Conservation (phyloP, 257 asterid genomes). For the Perilla frutescens region DNA sequence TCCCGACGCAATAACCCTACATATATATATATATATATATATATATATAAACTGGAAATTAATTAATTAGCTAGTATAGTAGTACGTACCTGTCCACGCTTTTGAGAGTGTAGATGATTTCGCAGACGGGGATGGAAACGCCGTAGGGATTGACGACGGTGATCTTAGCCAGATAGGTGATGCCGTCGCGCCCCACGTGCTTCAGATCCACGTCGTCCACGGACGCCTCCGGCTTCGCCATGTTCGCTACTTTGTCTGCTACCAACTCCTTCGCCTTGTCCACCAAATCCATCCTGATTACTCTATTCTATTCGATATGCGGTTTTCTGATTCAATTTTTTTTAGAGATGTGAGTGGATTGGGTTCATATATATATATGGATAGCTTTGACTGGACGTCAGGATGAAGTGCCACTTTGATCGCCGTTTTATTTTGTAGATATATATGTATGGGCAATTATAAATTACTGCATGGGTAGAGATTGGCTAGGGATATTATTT, state of each 20-base stretch:
- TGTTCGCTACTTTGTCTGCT: conserved; percentile 48
- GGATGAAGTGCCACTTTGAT: too few species aligned
- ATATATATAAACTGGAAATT: not conserved
- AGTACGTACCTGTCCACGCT: conserved; percentile 57
- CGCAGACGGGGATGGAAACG: conserved; percentile 71
- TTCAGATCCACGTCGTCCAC: conserved; percentile 76
- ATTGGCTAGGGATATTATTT: too few species aligned
- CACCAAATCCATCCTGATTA: conserved; percentile 49
- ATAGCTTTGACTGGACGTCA: too few species aligned
- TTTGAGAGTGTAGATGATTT: conserved; percentile 64
- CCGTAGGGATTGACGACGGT: conserved; percentile 65
- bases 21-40: not conserved
- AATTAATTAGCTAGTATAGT: too few species aligned
- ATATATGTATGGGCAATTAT: too few species aligned
- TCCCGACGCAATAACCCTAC: conserved; percentile 73
- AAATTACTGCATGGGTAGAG: too few species aligned
- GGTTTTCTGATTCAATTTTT: too few species aligned
- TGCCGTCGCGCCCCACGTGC: conserved; percentile 52
- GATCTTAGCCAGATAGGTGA: conserved; percentile 63
- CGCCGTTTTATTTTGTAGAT: too few species aligned
- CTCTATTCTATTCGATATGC: too few species aligned
- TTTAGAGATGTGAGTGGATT: too few species aligned
- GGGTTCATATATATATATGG: too few species aligned
- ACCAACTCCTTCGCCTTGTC: conserved; percentile 69
- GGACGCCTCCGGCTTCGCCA: conserved; percentile 73